Evolutionary conservation across 495 filamentous ascomycete genomes (phyloP).

Genomic region (Diplogelasinospora grovesii): DNA sequence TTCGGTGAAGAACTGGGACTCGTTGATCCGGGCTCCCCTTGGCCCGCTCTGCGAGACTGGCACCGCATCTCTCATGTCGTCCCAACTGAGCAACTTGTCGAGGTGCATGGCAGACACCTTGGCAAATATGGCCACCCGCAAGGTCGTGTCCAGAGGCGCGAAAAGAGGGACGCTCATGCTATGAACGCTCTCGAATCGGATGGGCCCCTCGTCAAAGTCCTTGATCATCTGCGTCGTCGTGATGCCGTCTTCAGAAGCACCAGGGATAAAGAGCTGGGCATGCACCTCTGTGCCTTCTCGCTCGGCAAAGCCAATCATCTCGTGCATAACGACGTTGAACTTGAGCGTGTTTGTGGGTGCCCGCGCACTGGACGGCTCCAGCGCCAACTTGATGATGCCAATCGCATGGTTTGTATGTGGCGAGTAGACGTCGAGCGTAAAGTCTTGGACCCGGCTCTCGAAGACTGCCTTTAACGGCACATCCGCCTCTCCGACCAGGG

Average conservation of each 20-base stretch:
- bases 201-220: constrained; percentile 89
- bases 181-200: constrained; percentile 95
- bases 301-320: constrained; percentile 93
- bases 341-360: constrained; percentile 89
- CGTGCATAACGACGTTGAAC: constrained; percentile 98
- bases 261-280: constrained; percentile 90
- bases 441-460: constrained; percentile 91
- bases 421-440: constrained; percentile 79
- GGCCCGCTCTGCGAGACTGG: constrained; percentile 47
- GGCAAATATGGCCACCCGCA: constrained; percentile 92
- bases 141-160: constrained; percentile 62
- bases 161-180: constrained; percentile 95
- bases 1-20: constrained; percentile 86
- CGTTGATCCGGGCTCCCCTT: constrained; percentile 69
- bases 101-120: constrained; percentile 89
- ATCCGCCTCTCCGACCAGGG: constrained; percentile 87
- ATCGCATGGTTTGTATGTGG: constrained; percentile 88
- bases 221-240: constrained; percentile 93
- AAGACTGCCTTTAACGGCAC: constrained; percentile 92
- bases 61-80: constrained; percentile 84
- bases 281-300: constrained; percentile 94
- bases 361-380: constrained; percentile 91
- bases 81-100: constrained; percentile 96
- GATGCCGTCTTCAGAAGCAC: constrained; percentile 82
- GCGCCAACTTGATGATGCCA: constrained; percentile 80